Evolutionary conservation across 192 early-diverging fungal species (phyloP).

Genomic region (Rhizoclosmatium globosum): DNA sequence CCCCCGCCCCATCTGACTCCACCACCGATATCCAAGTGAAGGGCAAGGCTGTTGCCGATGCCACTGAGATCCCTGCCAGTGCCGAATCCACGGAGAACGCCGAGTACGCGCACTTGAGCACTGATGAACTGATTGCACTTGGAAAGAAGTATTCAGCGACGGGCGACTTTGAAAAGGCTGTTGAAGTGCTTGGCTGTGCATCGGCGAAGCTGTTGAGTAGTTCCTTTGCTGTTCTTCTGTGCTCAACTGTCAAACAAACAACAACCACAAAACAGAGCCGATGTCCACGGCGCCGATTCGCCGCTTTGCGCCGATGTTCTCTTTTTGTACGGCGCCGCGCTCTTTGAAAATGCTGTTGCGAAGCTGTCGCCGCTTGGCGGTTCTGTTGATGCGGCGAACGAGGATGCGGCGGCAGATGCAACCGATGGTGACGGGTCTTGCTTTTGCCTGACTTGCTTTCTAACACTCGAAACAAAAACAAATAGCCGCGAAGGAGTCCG

Average conservation of each 20-base stretch:
- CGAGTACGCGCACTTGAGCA: background rate
- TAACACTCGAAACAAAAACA: background rate
- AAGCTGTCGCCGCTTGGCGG: constrained; percentile 79
- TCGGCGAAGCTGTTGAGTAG: constrained; percentile 63
- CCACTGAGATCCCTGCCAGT: too few relatives aligned
- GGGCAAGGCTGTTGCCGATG: background rate
- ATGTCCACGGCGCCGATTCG: constrained; percentile 68
- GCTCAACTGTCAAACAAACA: constrained; percentile 1
- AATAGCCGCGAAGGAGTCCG: constrained; percentile 15
- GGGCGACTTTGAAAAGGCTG: constrained; percentile 70
- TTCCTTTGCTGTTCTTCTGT: background rate
- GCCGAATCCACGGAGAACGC: background rate
- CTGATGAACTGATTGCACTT: constrained; percentile 57
- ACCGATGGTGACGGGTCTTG: background rate
- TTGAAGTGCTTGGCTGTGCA: constrained; percentile 73
- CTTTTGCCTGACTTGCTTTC: background rate
- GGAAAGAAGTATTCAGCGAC: constrained; percentile 73
- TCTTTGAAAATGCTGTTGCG: constrained; percentile 77
- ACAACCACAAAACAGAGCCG: constrained; percentile 54
- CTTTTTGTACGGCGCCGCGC: constrained; percentile 77
- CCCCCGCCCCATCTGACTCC: background rate
- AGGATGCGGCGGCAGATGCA: constrained; percentile 33
- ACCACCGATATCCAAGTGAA: background rate
- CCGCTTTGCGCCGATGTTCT: constrained; percentile 73
- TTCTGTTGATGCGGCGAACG: constrained; percentile 51